These are phyloP conservation scores for Oryza longistaminata DNA, from an alignment of 176 grass and related monocot species.

Conservation along the genomic window DNA sequence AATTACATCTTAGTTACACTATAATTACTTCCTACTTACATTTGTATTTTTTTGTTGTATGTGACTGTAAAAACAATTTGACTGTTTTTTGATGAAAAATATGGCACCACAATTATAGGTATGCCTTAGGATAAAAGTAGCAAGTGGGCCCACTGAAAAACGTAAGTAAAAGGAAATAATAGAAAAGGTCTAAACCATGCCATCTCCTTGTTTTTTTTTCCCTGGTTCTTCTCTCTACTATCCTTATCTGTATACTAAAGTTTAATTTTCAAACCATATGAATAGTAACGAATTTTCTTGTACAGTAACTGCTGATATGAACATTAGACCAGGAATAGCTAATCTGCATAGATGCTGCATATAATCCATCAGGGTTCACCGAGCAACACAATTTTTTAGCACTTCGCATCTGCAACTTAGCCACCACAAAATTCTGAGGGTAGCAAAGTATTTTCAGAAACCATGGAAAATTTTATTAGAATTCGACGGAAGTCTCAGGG, in stretches of 20 bases:
- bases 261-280: slow-evolving; percentile 3
- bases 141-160: background rate
- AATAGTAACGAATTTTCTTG: background rate
- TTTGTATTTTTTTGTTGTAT: too few relatives aligned
- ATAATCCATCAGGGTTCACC: slow-evolving; percentile 23
- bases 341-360: background rate
- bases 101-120: too few relatives aligned
- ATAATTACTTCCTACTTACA: too few relatives aligned
- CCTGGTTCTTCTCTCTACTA: background rate
- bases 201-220: background rate
- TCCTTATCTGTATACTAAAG: background rate
- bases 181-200: background rate
- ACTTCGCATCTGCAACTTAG: slow-evolving; percentile 8
- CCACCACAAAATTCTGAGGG: background rate
- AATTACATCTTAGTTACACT: too few relatives aligned
- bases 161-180: background rate
- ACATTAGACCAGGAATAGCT: background rate
- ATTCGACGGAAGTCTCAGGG: background rate
- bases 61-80: too few relatives aligned
- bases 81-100: too few relatives aligned
- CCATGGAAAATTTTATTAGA: background rate
- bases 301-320: slow-evolving; percentile 11
- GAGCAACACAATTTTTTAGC: background rate
- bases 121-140: slow-evolving; percentile 3
- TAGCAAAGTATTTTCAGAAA: background rate